Evolutionary conservation across 2,329 filamentous ascomycete genomes (phyloP), one percentile per base, ranked within the genome.

Genomic region (Didymella pinodella): DNA sequence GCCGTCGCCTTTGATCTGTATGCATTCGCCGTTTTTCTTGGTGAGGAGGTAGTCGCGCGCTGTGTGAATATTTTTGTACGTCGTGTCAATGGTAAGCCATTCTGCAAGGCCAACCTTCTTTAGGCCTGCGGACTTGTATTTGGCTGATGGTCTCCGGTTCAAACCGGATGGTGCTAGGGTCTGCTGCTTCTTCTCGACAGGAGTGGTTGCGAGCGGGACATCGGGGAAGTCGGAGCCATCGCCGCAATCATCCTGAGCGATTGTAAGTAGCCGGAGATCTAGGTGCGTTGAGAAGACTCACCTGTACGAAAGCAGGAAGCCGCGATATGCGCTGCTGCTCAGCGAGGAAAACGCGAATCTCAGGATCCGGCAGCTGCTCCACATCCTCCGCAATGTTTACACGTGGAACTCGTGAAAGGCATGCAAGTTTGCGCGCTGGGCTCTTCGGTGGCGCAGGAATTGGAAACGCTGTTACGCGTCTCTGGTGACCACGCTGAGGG

Each of bases 1-100:
- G 1, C 78, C 81, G 36, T 80, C 80, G 0, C 78, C 79, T 10
- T 80, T 73, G 22, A 78, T 77, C 59, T 81, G 78, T 0, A 85
- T 63, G 16, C 84, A 82, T 28, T 81, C 76, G 2, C 69, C 52
- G 25, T 71, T 75, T 48, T 77, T 72, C 3, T 71, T 74, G 1
- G 67, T 57, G 2, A 85, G 73, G 32, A 85, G 71, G 16, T 74
- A 59, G 2, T 72, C 66, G 8, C 82, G 78, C 8, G 82, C 74
- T 2, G 66, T 59, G 61, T 83, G 79, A 61, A 81, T 78, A 12
- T 77, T 70, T 48, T 77, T 71, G 60, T 84, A 83, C 28, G 77
- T 76, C 12, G 78, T 75, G 61, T 84, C 81, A 47, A 85, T 67
- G 0, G 75, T 79, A 12, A 85, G 75, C 83, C 82, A 85, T 55